Evolutionary conservation across 345 rosid species (phyloP), one percentile per base, ranked within the genome.

Genomic region (Euclidium syriacum): DNA sequence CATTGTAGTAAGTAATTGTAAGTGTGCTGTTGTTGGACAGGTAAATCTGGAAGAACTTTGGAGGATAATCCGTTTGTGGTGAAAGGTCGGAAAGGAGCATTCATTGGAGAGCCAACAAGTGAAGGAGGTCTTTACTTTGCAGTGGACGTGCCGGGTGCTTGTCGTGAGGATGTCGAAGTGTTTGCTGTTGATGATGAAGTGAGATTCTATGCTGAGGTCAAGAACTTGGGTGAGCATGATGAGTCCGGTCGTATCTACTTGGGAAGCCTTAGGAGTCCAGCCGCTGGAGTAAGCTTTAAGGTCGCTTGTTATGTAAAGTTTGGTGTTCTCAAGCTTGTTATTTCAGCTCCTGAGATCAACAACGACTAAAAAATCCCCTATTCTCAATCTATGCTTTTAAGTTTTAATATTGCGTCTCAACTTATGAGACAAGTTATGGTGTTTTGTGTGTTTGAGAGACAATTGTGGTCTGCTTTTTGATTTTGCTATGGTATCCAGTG

Each of bases 61-160:
- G 63, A 55, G 29, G 63, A 54, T 17, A 47, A 65, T 34, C 71
- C 54, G 0, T 65, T 23, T 55, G 20, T 65, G 15, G 71, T 54
- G 47, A 54, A 44, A 9, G 63, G 71, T 5, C 63, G 61, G 1
- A 55, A 55, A 39, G 5, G 64, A 33, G 23, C 64, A 4, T 2
- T 32, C 2, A 1, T 15, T 24, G 54, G 19, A 14, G 30, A 1
- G 0, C n/a, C n/a, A n/a, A n/a, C n/a, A n/a, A n/a, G n/a, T n/a
- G 16, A 2, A 0, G 55, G 35, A 12, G n/a, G n/a, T n/a, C 4
- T 44, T 11, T 43, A 15, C 53, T 33, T 32, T 2, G 3, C 18
- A 1, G 35, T 65, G 6, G 62, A 65, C 6, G 4, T 65, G 16
- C 70, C 62, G 5, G 70, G 62, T 32, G 69, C 49, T 16, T 3